These are phyloP conservation scores for Penicillium hesseltinei DNA, from an alignment of 2,329 filamentous ascomycete species.

Conservation along the genomic window DNA sequence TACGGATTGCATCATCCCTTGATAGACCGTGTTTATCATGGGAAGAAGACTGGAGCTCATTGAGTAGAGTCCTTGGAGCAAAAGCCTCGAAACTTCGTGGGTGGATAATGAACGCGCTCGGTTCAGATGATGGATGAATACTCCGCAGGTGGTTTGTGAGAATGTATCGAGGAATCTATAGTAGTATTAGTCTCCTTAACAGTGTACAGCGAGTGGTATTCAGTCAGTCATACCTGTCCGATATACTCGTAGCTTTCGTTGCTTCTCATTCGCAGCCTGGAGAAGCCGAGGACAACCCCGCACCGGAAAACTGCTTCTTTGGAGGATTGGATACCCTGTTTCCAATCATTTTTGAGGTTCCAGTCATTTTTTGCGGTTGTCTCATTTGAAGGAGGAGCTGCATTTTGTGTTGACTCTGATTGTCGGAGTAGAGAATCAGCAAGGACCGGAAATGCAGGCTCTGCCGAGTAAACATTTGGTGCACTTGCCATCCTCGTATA, in stretches of 20 bases:
- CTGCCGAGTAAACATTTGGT: conserved; percentile 25
- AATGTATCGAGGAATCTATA: conserved; percentile 32
- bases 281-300: conserved; percentile 36
- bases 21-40: conserved; percentile 15
- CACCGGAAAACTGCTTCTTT: conserved; percentile 24
- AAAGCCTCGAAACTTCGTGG: conserved; percentile 32
- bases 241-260: conserved; percentile 29
- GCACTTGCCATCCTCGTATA: conserved; percentile 13
- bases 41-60: conserved; percentile 22
- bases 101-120: conserved; percentile 37
- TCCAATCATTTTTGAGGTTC: conserved; percentile 28
- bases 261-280: conserved; percentile 24
- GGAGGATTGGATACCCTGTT: conserved; percentile 17
- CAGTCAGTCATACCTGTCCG: conserved; percentile 27
- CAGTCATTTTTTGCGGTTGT: conserved; percentile 16
- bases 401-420: background rate
- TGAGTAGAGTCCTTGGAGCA: conserved; percentile 31
- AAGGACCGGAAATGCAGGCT: conserved; percentile 33
- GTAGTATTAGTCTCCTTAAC: background rate
- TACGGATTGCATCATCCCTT: conserved; percentile 30
- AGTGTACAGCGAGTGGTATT: background rate
- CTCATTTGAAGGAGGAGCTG: background rate
- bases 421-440: conserved; percentile 31
- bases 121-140: conserved; percentile 7
- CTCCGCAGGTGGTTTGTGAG: conserved; percentile 24